phyloP scores from a whole-genome alignment of 352 stramenopile genomes.

The Pythium monospermum region DNA sequence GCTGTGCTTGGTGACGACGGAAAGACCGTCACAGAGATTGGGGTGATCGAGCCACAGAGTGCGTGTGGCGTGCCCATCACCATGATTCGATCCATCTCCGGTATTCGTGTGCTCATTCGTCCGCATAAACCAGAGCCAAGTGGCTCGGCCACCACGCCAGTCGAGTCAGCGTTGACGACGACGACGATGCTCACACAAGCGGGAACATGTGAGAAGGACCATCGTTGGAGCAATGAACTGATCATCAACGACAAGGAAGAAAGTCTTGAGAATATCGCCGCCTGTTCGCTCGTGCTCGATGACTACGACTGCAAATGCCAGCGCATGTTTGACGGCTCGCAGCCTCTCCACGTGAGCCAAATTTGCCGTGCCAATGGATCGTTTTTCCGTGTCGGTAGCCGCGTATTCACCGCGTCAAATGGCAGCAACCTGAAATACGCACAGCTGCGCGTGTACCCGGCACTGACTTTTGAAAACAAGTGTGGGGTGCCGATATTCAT shows the following conservation, averaged over 20 bases:
- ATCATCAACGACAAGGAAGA: slow-evolving; percentile 69
- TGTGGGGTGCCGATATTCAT: slow-evolving; percentile 61
- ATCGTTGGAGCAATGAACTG: slow-evolving; percentile 82
- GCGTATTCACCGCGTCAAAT: slow-evolving; percentile 63
- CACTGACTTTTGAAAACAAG: slow-evolving; percentile 75
- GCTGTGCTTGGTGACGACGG: slow-evolving; percentile 52
- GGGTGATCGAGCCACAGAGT: slow-evolving; percentile 55
- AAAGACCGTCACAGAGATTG: slow-evolving; percentile 52
- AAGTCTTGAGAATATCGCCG: slow-evolving; percentile 47
- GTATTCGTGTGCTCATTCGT: slow-evolving; percentile 59
- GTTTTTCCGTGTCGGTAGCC: slow-evolving; percentile 63
- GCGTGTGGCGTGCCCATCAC: slow-evolving; percentile 65
- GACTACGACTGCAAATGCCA: slow-evolving; percentile 76
- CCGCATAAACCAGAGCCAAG: slow-evolving; percentile 27
- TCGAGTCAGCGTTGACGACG: neutral
- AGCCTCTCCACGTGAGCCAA: slow-evolving; percentile 64
- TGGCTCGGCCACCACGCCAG: neutral
- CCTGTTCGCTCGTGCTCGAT: slow-evolving; percentile 60
- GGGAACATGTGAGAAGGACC: slow-evolving; percentile 24
- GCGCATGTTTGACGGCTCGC: slow-evolving; percentile 71
- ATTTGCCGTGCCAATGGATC: slow-evolving; percentile 65
- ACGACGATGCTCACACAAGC: neutral
- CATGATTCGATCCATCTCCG: slow-evolving; percentile 46
- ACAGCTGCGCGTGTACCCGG: slow-evolving; percentile 57
- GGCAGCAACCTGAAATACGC: slow-evolving; percentile 61